Evolutionary conservation across 2,329 filamentous ascomycete species (phyloP).

Genomic region (Diaporthe citrichinensis): DNA sequence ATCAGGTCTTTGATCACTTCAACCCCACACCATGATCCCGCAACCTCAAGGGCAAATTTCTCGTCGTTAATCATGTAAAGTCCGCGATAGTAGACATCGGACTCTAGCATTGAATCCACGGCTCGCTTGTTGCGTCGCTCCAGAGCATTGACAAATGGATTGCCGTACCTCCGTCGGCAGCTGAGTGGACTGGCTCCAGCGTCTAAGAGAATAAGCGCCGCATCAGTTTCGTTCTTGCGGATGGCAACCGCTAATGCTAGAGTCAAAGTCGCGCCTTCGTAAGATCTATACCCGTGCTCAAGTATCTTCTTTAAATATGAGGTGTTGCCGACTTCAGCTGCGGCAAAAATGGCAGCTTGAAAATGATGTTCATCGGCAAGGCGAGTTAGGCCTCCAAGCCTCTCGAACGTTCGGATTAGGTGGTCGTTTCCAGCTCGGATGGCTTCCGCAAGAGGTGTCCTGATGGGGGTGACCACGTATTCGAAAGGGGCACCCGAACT

Average conservation of each 20-base stretch:
- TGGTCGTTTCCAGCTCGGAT: background rate
- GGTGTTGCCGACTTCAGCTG: background rate
- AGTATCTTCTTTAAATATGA: background rate
- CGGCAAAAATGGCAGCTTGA: background rate
- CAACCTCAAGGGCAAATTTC: background rate
- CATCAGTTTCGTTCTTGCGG: background rate
- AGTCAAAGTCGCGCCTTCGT: background rate
- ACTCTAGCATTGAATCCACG: background rate
- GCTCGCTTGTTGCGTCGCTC: background rate
- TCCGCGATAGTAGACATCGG: background rate
- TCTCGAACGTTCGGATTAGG: background rate
- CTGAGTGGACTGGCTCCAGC: background rate
- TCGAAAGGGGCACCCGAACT: rapidly evolving
- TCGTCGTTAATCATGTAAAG: too few relatives aligned
- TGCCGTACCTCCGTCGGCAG: background rate
- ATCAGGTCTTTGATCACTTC: background rate
- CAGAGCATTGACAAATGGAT: background rate
- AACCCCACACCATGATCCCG: background rate
- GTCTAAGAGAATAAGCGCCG: background rate
- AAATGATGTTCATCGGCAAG: background rate
- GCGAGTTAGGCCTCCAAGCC: background rate
- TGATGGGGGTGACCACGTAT: background rate
- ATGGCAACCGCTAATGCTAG: background rate
- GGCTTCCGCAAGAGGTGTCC: background rate
- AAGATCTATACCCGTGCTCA: background rate